A percentile compares a stretch with the other conserved stretches of the same genome.
These are phyloP conservation scores for Dendrobium chrysotoxum DNA, from an alignment of 106 monocot species.

Conservation along the genomic window DNA sequence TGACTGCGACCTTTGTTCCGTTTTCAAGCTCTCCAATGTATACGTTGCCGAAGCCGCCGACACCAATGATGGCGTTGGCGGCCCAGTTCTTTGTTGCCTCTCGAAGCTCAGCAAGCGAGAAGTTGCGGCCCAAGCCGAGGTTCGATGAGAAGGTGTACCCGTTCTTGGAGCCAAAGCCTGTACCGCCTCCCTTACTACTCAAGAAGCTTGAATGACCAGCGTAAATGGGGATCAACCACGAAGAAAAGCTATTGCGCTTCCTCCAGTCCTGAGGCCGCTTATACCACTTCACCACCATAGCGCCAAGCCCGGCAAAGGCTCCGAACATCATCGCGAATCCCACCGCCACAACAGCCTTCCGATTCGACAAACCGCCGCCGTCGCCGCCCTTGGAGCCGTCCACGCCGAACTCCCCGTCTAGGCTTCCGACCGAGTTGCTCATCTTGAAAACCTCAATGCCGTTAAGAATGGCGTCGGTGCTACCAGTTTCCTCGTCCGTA, in stretches of 20 bases:
- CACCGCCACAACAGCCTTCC: slow-evolving; percentile 17
- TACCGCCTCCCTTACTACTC: slow-evolving; percentile 12
- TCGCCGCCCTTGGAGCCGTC: slow-evolving; percentile 25
- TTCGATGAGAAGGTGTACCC: slow-evolving; percentile 33
- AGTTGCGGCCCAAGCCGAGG: slow-evolving; percentile 29
- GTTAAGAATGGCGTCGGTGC: slow-evolving; percentile 30
- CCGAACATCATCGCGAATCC: slow-evolving; percentile 46
- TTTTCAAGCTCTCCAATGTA: slow-evolving; percentile 50
- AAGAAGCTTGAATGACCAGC: slow-evolving; percentile 34
- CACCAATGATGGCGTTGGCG: slow-evolving; percentile 33
- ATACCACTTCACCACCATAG: slow-evolving; percentile 35
- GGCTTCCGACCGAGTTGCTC: slow-evolving; percentile 44
- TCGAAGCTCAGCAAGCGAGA: slow-evolving; percentile 39
- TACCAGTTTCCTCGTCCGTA: slow-evolving; percentile 17
- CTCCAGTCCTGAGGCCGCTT: slow-evolving; percentile 48
- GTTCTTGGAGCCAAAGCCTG: slow-evolving; percentile 35
- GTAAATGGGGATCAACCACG: slow-evolving; percentile 50
- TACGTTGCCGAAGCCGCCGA: slow-evolving; percentile 57
- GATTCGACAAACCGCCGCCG: neutral
- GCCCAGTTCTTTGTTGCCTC: slow-evolving; percentile 39
- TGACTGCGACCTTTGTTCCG: slow-evolving; percentile 56
- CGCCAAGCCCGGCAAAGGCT: slow-evolving; percentile 39
- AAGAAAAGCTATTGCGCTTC: slow-evolving; percentile 51
- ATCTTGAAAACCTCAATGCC: slow-evolving; percentile 49
- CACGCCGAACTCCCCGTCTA: slow-evolving; percentile 55